A percentile compares a stretch with the other conserved stretches of the same genome.
phyloP scores from a whole-genome alignment of 2,329 filamentous ascomycete genomes.

The Pseudogymnoascus sp. region DNA sequence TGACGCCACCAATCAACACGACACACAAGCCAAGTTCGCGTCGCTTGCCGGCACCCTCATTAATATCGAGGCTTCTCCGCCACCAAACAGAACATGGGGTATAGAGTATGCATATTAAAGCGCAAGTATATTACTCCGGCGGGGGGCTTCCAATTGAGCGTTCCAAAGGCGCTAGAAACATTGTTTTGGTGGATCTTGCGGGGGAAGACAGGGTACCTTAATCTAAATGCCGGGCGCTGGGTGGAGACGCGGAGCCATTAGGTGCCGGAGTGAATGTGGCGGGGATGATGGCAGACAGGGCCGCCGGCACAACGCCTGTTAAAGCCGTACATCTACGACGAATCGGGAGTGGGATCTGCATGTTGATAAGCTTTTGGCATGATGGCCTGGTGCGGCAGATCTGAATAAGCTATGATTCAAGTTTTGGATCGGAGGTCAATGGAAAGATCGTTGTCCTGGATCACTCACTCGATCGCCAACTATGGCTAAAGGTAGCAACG shows the following conservation, averaged over 20 bases:
- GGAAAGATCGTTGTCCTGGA: neutral
- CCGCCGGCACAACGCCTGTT: neutral
- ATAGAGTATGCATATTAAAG: neutral
- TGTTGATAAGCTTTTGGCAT: neutral
- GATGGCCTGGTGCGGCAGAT: neutral
- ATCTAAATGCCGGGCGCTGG: neutral
- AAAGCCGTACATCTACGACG: neutral
- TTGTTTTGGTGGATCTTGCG: neutral
- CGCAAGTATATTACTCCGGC: neutral
- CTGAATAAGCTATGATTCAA: neutral
- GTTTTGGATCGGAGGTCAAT: neutral
- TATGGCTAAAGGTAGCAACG: neutral
- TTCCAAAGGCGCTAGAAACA: neutral
- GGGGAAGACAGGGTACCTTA: conserved; percentile 5
- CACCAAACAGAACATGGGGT: neutral
- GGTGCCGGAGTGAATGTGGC: neutral
- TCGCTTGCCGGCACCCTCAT: neutral
- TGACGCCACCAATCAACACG: neutral
- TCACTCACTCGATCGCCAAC: neutral
- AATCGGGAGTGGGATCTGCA: neutral
- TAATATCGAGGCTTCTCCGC: conserved; percentile 2
- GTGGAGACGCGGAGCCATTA: neutral
- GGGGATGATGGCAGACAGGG: conserved; percentile 1
- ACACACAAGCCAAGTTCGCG: neutral
- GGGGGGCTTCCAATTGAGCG: conserved; percentile 2